phyloP scores from a whole-genome alignment of 768 basidiomycete genomes.

The Suillus spraguei region DNA sequence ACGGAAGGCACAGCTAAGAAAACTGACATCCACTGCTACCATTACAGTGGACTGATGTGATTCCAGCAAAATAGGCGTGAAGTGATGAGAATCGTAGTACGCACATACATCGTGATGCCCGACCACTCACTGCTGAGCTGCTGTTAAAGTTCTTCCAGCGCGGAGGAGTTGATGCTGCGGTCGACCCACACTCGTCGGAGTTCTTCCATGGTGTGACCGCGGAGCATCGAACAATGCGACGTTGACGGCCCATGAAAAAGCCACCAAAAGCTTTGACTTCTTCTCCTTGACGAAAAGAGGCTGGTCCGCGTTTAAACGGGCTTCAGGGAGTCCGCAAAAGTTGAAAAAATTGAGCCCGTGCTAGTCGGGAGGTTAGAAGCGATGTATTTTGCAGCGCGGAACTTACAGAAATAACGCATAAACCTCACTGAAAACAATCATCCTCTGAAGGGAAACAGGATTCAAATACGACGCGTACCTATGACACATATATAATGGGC shows the following conservation, averaged over 20 bases:
- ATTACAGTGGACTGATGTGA: constrained; percentile 46
- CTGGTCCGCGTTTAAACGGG: constrained; percentile 47
- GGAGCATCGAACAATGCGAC: constrained; percentile 45
- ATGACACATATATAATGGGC: constrained; percentile 9
- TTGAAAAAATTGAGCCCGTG: constrained; percentile 42
- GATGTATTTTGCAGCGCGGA: background rate
- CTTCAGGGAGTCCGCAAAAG: constrained; percentile 47
- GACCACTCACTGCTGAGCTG: constrained; percentile 48
- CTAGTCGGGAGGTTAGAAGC: constrained; percentile 9
- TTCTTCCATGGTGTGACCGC: constrained; percentile 39
- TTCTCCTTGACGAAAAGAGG: constrained; percentile 34
- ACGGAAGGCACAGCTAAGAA: constrained; percentile 52
- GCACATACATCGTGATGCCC: constrained; percentile 49
- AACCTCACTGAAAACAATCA: constrained; percentile 37
- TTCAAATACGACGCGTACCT: background rate
- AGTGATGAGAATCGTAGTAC: constrained; percentile 17
- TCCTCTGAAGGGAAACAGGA: background rate
- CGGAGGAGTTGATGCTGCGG: constrained; percentile 35
- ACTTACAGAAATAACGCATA: constrained; percentile 46
- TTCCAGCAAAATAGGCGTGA: background rate
- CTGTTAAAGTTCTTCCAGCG: constrained; percentile 44
- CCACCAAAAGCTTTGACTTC: constrained; percentile 5
- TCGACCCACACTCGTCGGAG: constrained; percentile 50
- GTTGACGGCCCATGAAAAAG: constrained; percentile 4
- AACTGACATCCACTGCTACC: constrained; percentile 54